Evolutionary conservation across 2,329 filamentous ascomycete genomes (phyloP).

Genomic region (Albifimbria verrucaria): DNA sequence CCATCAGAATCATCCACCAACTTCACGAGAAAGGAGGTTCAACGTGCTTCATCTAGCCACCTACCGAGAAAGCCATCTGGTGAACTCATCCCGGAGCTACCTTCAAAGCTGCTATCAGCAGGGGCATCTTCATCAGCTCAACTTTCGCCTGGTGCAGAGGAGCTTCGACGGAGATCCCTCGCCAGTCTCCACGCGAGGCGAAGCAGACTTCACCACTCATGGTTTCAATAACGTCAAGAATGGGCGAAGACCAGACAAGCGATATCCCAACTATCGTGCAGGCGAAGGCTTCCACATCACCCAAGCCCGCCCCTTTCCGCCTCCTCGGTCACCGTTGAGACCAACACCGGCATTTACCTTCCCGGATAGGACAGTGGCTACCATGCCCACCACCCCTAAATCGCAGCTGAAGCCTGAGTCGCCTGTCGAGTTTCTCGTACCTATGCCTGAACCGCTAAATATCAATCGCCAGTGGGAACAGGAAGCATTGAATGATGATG

Average conservation of each 20-base stretch:
- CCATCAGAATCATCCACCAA: constrained; percentile 31
- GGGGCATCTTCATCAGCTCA: constrained; percentile 45
- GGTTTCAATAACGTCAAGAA: background rate
- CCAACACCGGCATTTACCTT: background rate
- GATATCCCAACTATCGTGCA: background rate
- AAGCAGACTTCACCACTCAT: background rate
- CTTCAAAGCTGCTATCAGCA: constrained; percentile 19
- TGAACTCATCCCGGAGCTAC: constrained; percentile 5
- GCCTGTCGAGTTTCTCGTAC: background rate
- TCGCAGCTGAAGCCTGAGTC: too few relatives aligned
- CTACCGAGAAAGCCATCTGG: background rate
- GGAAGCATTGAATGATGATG: background rate
- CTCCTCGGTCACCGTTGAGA: constrained; percentile 1
- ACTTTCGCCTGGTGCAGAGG: constrained; percentile 48
- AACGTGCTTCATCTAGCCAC: background rate
- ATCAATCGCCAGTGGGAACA: background rate
- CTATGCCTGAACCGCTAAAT: background rate
- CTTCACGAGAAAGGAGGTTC: constrained; percentile 36
- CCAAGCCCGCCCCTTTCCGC: background rate
- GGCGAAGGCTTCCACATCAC: background rate
- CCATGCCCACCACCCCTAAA: background rate
- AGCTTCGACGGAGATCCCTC: constrained; percentile 49
- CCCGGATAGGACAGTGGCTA: background rate
- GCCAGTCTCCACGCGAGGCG: constrained; percentile 22
- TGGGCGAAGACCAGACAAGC: background rate